phyloP scores from a whole-genome alignment of 495 filamentous ascomycete species.

The Letharia lupina region DNA sequence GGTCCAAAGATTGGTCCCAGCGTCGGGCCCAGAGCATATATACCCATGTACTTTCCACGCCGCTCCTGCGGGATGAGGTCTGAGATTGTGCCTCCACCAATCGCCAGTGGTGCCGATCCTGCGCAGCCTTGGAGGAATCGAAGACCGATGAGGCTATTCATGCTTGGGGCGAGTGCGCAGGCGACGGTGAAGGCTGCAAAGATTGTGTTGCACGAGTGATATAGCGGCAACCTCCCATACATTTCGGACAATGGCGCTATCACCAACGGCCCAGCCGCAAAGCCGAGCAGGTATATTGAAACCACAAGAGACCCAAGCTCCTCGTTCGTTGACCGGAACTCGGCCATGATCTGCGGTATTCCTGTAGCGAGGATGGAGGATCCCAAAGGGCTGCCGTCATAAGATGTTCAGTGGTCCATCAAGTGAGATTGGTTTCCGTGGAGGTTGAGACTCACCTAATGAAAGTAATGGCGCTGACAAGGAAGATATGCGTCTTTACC shows the following conservation, averaged over 20 bases:
- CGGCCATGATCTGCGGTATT: conserved; percentile 9
- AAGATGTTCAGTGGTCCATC: neutral
- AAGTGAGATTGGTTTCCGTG: neutral
- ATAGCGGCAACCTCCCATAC: conserved; percentile 39
- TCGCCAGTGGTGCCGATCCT: conserved; percentile 27
- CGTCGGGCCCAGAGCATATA: conserved; percentile 28
- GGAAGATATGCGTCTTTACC: conserved; percentile 37
- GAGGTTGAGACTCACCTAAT: conserved; percentile 37
- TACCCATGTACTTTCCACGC: conserved; percentile 26
- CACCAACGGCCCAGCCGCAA: conserved; percentile 47
- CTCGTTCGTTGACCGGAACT: conserved; percentile 1
- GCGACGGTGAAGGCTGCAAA: conserved; percentile 32
- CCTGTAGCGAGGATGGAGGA: conserved; percentile 11
- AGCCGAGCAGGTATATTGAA: conserved; percentile 10
- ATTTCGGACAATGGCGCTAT: conserved; percentile 53
- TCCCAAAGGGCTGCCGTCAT: conserved; percentile 26
- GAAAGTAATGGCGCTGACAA: conserved; percentile 46
- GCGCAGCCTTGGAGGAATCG: conserved; percentile 31
- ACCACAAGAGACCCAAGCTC: conserved; percentile 7
- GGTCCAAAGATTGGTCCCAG: conserved; percentile 28
- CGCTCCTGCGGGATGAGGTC: conserved; percentile 28
- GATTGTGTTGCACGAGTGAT: conserved; percentile 24
- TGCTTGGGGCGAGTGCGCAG: conserved; percentile 26
- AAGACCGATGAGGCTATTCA: conserved; percentile 26
- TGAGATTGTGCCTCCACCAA: conserved; percentile 24